Evolutionary conservation across 1,284 basidiomycete genomes (phyloP), one percentile per base, ranked within the genome.

Genomic region (Vanrija pseudolonga): DNA sequence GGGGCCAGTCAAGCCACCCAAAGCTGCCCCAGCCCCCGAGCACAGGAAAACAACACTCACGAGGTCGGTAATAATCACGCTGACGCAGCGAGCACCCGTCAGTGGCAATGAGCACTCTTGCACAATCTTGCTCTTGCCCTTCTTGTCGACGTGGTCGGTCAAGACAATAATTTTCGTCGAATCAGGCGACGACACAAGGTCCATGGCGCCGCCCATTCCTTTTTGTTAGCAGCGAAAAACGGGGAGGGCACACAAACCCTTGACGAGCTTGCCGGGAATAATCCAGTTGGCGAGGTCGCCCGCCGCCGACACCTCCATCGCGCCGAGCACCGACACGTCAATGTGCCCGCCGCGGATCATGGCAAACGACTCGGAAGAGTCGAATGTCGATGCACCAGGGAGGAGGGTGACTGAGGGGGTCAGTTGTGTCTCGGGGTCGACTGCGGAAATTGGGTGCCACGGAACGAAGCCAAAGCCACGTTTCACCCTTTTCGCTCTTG

Each of bases 261-360:
- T 90, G 47, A 91, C 84, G 69, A 92, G 83, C 78, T 94, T 93
- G 28, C 90, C 90, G 14, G 93, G 92, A 63, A 97, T 91, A 90
- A 96, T 97, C 74, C 90, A 98, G 80, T 97, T 98, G 50, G 95
- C 72, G 60, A 98, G 87, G 72, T 97, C 93, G 55, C 94, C 94
- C 17, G 85, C 85, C 61, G 87, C 84, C 2, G 90, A 91, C 45
- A 97, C 93, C 81, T 97, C 87, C 85, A 97, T 90, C 3, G 94
- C 83, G 39, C 86, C 86, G 23, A 88, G 85, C 71, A 98, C 94
- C 12, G 93, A 87, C 51, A 96, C 89, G 69, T 98, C 86, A 55
- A 98, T 84, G 76, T 97, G 94, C 9, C 94, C 95, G 55, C 90
- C 93, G 51, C 93, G 87, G 76, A 96, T 94, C 90, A 96, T 96